These are phyloP conservation scores for Megacollybia marginata DNA, from an alignment of 768 basidiomycete genomes.

Conservation along the genomic window DNA sequence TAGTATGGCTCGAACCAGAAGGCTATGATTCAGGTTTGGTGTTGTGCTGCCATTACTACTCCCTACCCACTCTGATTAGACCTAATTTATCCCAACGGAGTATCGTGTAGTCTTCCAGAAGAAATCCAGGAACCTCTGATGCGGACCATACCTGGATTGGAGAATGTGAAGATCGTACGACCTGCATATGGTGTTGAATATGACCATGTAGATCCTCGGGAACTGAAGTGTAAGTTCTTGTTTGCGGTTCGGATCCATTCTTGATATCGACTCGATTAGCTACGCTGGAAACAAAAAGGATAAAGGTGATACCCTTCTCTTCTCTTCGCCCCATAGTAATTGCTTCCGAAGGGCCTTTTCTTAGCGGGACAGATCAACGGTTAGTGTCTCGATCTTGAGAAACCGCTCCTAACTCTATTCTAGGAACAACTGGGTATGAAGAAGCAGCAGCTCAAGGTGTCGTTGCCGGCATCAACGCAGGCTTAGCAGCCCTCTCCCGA, in stretches of 20 bases:
- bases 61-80: conserved; percentile 32
- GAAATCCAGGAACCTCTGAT: conserved; percentile 81
- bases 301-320: conserved; percentile 36
- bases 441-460: conserved; percentile 89
- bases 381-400: conserved; percentile 8
- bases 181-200: conserved; percentile 95
- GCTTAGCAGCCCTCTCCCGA: conserved; percentile 49
- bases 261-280: conserved; percentile 29
- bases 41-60: not conserved
- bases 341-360: conserved; percentile 56
- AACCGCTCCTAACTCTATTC: not conserved
- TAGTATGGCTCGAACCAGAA: conserved; percentile 87
- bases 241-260: not conserved
- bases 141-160: conserved; percentile 77
- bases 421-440: conserved; percentile 89
- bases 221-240: conserved; percentile 53
- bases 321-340: not conserved
- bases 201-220: conserved; percentile 82
- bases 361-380: conserved; percentile 90
- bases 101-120: conserved; percentile 83
- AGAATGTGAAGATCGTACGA: conserved; percentile 74
- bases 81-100: conserved; percentile 83
- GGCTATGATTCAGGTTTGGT: conserved; percentile 76
- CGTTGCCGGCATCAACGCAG: conserved; percentile 87
- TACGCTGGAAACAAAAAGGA: conserved; percentile 81